These are phyloP conservation scores for Emmonsiellopsis sp. DNA, from an alignment of 2,329 filamentous ascomycete species.

Conservation along the genomic window DNA sequence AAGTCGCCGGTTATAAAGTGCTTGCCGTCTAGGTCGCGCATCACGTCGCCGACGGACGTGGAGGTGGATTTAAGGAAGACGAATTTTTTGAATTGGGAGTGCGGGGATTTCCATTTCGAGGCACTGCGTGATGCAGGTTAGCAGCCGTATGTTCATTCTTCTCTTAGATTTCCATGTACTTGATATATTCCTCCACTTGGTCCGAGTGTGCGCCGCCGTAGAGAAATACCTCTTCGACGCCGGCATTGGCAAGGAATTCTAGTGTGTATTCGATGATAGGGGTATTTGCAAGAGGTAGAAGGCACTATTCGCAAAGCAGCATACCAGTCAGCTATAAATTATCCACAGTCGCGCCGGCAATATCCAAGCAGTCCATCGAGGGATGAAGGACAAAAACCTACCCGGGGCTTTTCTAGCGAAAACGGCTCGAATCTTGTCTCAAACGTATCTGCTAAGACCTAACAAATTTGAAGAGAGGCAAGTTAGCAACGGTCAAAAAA, in stretches of 20 bases:
- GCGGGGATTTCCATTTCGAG: conserved; percentile 64
- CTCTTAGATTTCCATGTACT: conserved; percentile 28
- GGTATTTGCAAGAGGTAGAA: conserved; percentile 84
- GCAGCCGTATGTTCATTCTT: not conserved
- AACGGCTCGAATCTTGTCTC: conserved; percentile 87
- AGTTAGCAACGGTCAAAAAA: no score
- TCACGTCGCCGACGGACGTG: conserved; percentile 81
- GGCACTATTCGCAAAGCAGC: conserved; percentile 52
- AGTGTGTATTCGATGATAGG: conserved; percentile 96
- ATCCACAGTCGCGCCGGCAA: not conserved
- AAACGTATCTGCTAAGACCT: conserved; percentile 91
- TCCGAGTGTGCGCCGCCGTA: conserved; percentile 85
- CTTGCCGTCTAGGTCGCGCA: conserved; percentile 84
- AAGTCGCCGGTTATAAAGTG: conserved; percentile 84
- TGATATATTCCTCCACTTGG: conserved; percentile 78
- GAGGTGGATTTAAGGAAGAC: conserved; percentile 83
- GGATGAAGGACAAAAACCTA: conserved; percentile 35
- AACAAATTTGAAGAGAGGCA: not conserved
- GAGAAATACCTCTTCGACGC: conserved; percentile 87
- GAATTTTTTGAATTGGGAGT: conserved; percentile 70
- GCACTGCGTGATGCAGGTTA: conserved; percentile 28
- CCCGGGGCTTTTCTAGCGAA: conserved; percentile 77
- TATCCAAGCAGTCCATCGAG: not conserved
- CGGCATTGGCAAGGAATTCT: conserved; percentile 89
- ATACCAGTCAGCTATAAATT: conserved; percentile 3